These are phyloP conservation scores for barrel medic (Medicago truncatula) DNA, from an alignment of 306 rosid species.

Conservation along the genomic window MtrunA17r5.0-ANR NC_053048.1:44557501-44558000, in stretches of 20 bases:
- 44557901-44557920: slow-evolving; percentile 47
- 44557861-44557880: slow-evolving; percentile 47
- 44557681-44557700: slow-evolving; percentile 50
- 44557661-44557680: slow-evolving; percentile 85
- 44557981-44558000: slow-evolving; percentile 70
- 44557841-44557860: slow-evolving; percentile 45
- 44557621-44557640: slow-evolving; percentile 16
- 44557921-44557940: slow-evolving; percentile 71
- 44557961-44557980: slow-evolving; percentile 75
- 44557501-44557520: slow-evolving; percentile 73
- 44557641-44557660: slow-evolving; percentile 69
- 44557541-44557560: slow-evolving; percentile 57
- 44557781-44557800: slow-evolving; percentile 50
- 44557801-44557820: slow-evolving; percentile 57
- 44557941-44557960: slow-evolving; percentile 67
- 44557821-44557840: slow-evolving; percentile 43
- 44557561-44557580: slow-evolving; percentile 20
- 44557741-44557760: slow-evolving; percentile 2
- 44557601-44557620: slow-evolving; percentile 18
- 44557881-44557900: slow-evolving; percentile 51
- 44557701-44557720: slow-evolving; percentile 48
- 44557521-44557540: slow-evolving; percentile 72
- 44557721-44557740: slow-evolving; percentile 17
- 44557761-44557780: slow-evolving; percentile 11
- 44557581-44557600: slow-evolving; percentile 17